Base-by-base conservation (phyloP, 768 basidiomycete genomes). In the Tulasnella calospora region DNA sequence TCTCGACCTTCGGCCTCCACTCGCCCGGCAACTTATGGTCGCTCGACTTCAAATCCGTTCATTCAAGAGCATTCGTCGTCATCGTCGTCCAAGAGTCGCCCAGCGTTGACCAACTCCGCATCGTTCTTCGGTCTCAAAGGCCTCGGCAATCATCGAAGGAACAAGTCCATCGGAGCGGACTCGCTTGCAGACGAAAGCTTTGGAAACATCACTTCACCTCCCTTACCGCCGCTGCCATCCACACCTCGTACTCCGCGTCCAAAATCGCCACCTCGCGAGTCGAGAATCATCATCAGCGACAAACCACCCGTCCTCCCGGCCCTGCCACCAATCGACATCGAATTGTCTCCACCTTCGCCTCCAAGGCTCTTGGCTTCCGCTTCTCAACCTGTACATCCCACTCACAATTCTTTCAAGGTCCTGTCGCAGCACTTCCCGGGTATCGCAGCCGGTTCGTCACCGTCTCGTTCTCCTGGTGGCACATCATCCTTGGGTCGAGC, bases 401-500 rank as follows among this genome's bases (percentile, higher is more conserved):
- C 44, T 33, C 23, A 27, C 23, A 21, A 67, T 5, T 71, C 69
- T 0, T 71, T 47, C 23, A 40, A 41, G 61, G 33, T 13, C 61
- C 51, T 61, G 36, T 33, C 46, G 30, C 71, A 73, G 36, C 47
- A 79, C 76, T 38, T 69, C 51, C 44, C 30, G 5, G 77, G 71
- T 27, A 38, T 47, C 30, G 41, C 71, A n/a, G 33, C 71, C 10
- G 23, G 10, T 15, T 35, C 71, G 10, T 75, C 74, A 23, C 55
- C 74, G 27, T 41, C 44, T 55, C 44, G 74, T 36, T 55, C 46
- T 36, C 74, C 74, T 38, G 74, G 74, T 6, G 71, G 12, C 0
- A 72, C 87, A 0, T 86, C 87, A 1, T 89, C 89, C 4, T 82
- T 89, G 36, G 88, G 89, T 10, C 84, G 88, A 21, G 81, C 87